These are phyloP conservation scores for Vickermania spadyakhi DNA, from an alignment of 208 protist species.

Conservation along the genomic window DNA sequence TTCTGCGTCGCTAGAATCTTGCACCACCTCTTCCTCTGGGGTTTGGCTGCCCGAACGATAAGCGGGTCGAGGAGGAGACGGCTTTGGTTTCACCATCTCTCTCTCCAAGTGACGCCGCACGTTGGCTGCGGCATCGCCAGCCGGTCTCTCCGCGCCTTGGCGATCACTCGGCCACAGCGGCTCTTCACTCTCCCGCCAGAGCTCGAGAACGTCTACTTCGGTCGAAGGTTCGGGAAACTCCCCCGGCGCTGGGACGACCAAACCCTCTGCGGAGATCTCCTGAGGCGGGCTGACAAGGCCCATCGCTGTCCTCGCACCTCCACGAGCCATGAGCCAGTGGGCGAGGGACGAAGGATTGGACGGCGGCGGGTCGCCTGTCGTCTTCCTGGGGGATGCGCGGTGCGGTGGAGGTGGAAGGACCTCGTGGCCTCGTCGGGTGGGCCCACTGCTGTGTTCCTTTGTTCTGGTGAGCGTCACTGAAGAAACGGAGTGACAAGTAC, in stretches of 20 bases:
- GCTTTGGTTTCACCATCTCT: too few relatives aligned
- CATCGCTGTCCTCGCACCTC: too few relatives aligned
- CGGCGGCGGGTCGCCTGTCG: not conserved
- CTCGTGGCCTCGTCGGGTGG: not conserved
- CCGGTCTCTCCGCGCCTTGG: not conserved
- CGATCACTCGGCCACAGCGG: not conserved
- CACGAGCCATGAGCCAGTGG: not conserved
- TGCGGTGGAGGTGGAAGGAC: not conserved
- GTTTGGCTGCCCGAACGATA: too few relatives aligned
- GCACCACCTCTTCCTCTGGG: not conserved
- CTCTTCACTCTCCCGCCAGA: not conserved
- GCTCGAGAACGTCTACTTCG: slow-evolving; percentile 2
- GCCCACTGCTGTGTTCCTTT: not conserved
- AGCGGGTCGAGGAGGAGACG: too few relatives aligned
- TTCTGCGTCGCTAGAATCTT: not conserved
- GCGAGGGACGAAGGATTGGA: not conserved
- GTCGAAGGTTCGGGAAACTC: not conserved
- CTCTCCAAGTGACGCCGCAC: not conserved
- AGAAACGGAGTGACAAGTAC: too few relatives aligned
- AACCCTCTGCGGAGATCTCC: not conserved
- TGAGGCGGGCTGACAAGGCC: not conserved
- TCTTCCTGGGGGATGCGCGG: not conserved
- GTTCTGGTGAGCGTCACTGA: too few relatives aligned
- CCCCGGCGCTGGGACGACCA: not conserved
- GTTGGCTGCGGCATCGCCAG: not conserved